Evolutionary conservation across 192 early-diverging fungal genomes (phyloP), one percentile per base, ranked within the genome.

Genomic region (Umbelopsis sp.): DNA sequence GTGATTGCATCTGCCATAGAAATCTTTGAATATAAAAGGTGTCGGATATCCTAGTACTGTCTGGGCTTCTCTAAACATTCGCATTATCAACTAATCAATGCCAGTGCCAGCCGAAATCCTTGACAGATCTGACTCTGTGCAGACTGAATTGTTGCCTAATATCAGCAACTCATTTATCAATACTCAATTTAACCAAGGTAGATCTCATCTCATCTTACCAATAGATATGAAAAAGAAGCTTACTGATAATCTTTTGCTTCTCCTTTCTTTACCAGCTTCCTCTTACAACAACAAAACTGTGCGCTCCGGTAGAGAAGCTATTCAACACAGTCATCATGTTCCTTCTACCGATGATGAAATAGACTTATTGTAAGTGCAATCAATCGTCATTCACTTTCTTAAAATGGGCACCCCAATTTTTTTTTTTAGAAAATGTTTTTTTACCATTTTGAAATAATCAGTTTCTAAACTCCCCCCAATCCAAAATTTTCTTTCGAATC

Each of bases 311-410:
- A 62, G 34, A 6, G 56, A 62, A 2, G 12, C 3, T 62, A 20
- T 7, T 5, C 56, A 2, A 20, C 25, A 32, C 29, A 11, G 9
- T 32, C 56, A 62, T 62, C 17, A 29, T 20, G 56, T 62, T 2
- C 16, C 56, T n/a, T 62, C 56, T 36, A 36, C 56, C 26, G 66
- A 67, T 14, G 45, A 45, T 2, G 66, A 67, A 47, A 67, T 67
- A 21, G 43, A 67, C 38, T 45, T 67, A n/a, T 34, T 67, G 66
- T 67, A 67, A 67, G 66, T 67, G 4, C 6, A 5, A 14, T 67
- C 7, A 38, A 41, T 47, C 38, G 38, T 44, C 56, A 62, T 62
- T 21, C 9, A 14, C 11, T 67, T 47, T 67, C 66, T 67, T 67
- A 31, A 67, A 41, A 47, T 25, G 43, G 45, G 1, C 9, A 16